Evolutionary conservation across 257 asterid species (phyloP), one percentile per base, ranked within the genome.

Genomic region (Knoxia roxburghii): DNA sequence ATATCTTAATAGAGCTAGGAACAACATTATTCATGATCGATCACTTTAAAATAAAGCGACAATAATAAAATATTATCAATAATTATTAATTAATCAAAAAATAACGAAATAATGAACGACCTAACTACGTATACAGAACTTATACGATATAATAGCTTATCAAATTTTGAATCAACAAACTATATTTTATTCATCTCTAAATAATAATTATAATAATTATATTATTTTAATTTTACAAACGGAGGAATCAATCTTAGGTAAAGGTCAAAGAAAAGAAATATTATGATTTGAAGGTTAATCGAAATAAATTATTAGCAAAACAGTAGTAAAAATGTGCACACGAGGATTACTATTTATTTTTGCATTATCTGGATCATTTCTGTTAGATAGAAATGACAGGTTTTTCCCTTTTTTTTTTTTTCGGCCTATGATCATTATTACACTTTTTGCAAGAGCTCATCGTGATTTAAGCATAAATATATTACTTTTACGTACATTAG

Each of bases 291-390:
- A 58, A 18, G 41, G 13, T 37, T 27, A 60, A 37, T 40, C 61
- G 48, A 27, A 54, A 50, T 41, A 58, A 30, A 39, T 56, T 64
- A 75, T 64, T 69, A 55, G 35, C 7, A 24, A 40, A 12, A 55
- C 18, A 12, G 20, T 45, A 48, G 23, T 17, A 27, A 21, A 3
- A 1, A 41, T 12, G n/a, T 43, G 78, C 74, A 75, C 76, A 75
- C 76, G 75, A 58, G 76, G 51, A 65, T 65, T 40, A 70, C 72
- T 58, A 65, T 58, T 37, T 37, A 3, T 37, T 65, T 57, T 13
- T 65, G 7, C 30, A 33, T 54, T 43, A 20, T 43, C 21, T 52
- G 5, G 50, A 45, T 48, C 2, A 62, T 33, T 51, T 73, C 29
- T 6, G 8, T 37, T n/a, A 35, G 40, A 63, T n/a, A 35, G 40